Conservation (phyloP, 495 filamentous ascomycete genomes). For the Penicillium riverlandense region DNA sequence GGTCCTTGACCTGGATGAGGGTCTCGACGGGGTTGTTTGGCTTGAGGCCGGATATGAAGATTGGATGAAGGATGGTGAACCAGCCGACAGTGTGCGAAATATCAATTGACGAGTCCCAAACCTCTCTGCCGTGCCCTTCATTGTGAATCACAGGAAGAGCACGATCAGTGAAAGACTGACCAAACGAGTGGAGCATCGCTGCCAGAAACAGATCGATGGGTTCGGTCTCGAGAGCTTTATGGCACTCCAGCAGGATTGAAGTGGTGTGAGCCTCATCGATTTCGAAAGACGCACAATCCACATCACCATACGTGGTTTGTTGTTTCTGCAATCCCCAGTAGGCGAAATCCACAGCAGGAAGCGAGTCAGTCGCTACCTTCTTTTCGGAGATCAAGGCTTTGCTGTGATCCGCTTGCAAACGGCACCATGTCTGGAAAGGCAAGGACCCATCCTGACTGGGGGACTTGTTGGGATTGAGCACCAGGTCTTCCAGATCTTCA, state of each 20-base stretch:
- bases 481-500: slow-evolving; percentile 57
- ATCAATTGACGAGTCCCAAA: slow-evolving; percentile 43
- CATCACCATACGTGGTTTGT: slow-evolving; percentile 44
- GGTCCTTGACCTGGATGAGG: slow-evolving; percentile 39
- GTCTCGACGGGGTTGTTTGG: slow-evolving; percentile 29
- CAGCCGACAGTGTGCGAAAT: slow-evolving; percentile 54
- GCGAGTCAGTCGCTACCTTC: slow-evolving; percentile 18
- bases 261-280: slow-evolving; percentile 37
- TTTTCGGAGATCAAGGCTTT: slow-evolving; percentile 11
- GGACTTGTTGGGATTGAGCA: slow-evolving; percentile 36
- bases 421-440: slow-evolving; percentile 59
- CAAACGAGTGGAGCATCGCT: slow-evolving; percentile 45
- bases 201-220: slow-evolving; percentile 47
- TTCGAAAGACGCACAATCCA: slow-evolving; percentile 35
- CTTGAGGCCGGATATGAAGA: slow-evolving; percentile 21
- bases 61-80: slow-evolving; percentile 53
- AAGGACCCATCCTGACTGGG: slow-evolving; percentile 33
- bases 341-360: slow-evolving; percentile 27
- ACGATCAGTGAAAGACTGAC: slow-evolving; percentile 43
- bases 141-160: slow-evolving; percentile 45
- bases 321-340: slow-evolving; percentile 47
- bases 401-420: slow-evolving; percentile 36
- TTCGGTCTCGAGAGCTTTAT: slow-evolving; percentile 43
- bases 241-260: slow-evolving; percentile 35
- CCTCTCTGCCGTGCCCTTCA: slow-evolving; percentile 52